Evolutionary conservation across 2,329 filamentous ascomycete genomes (phyloP).

Genomic region (Aspergillus aculeatus): DNA sequence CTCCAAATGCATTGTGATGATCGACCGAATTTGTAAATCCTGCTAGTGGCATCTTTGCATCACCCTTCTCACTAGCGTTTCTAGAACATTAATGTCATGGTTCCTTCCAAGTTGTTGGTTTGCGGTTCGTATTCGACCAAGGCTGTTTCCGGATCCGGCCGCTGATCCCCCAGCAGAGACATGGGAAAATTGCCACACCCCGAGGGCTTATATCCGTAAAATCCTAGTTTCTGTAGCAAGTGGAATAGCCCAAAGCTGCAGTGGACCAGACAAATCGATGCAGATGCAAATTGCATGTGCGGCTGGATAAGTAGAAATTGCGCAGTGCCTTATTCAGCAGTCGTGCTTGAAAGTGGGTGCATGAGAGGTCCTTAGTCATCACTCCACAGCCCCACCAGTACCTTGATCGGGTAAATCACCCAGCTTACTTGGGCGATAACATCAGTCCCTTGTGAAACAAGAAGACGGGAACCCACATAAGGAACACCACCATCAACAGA

Average conservation of each 20-base stretch:
- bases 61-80: not conserved
- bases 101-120: not conserved
- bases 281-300: too few relatives aligned
- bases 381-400: not conserved
- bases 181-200: not conserved
- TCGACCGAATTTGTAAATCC: not conserved
- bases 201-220: too few relatives aligned
- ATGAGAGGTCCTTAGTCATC: not conserved
- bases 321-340: not conserved
- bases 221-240: too few relatives aligned
- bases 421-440: not conserved
- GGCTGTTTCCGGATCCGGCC: not conserved
- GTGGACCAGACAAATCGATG: too few relatives aligned
- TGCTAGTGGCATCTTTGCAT: not conserved
- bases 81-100: not conserved
- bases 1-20: not conserved
- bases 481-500: not conserved
- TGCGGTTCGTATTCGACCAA: not conserved
- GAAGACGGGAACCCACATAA: not conserved
- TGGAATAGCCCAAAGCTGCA: too few relatives aligned
- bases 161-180: not conserved
- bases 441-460: not conserved
- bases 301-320: not conserved
- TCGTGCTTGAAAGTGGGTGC: not conserved
- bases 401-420: conserved; percentile 5